phyloP scores from a whole-genome alignment of 2,329 filamentous ascomycete genomes.

The Scedosporium minutisporum region DNA sequence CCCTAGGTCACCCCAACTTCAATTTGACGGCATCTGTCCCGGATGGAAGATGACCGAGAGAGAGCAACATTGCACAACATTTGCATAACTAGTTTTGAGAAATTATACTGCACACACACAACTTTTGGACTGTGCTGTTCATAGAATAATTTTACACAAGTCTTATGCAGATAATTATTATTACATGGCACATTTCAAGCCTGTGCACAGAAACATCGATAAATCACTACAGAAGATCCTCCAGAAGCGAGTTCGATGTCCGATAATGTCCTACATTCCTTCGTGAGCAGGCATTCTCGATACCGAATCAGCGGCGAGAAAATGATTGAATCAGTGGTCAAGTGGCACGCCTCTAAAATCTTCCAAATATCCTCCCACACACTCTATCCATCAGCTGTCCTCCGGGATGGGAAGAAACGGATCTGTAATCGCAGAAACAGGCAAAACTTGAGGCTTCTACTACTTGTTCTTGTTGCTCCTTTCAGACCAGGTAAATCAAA shows the following conservation, averaged over 20 bases:
- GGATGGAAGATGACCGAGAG: background rate
- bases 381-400: background rate
- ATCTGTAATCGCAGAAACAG: background rate
- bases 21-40: conserved; percentile 1
- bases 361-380: background rate
- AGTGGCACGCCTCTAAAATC: background rate
- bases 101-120: background rate
- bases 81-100: background rate
- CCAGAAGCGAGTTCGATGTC: too few species aligned
- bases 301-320: background rate
- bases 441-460: background rate
- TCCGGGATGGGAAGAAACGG: background rate
- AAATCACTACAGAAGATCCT: too few species aligned
- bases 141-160: too few species aligned
- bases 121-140: too few species aligned
- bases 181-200: too few species aligned
- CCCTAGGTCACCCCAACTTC: background rate
- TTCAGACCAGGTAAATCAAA: conserved; percentile 6
- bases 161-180: too few species aligned
- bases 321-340: background rate
- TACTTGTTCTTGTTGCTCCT: background rate
- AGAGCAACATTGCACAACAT: background rate
- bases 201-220: too few species aligned
- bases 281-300: background rate
- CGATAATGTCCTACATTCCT: too few species aligned